These are phyloP conservation scores for Citropsis articulata DNA, from an alignment of 345 rosid genomes.

Conservation along the genomic window DNA sequence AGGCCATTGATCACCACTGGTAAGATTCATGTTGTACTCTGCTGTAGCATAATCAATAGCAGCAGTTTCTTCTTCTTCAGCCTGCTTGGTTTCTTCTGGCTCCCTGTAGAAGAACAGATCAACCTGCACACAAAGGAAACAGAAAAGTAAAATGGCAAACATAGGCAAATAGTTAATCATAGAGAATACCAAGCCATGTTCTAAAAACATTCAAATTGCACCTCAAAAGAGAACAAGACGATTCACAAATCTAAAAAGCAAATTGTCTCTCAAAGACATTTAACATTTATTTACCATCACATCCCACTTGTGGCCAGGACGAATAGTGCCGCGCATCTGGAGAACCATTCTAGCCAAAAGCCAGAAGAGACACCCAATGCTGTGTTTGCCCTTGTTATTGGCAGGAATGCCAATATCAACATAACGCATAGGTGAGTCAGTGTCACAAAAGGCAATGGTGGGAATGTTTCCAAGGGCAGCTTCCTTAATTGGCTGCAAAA, in stretches of 20 bases:
- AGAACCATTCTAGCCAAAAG: constrained; percentile 93
- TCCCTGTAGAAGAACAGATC: constrained; percentile 82
- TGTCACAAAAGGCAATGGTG: constrained; percentile 93
- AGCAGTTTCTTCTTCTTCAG: constrained; percentile 58
- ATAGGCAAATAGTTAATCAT: background rate
- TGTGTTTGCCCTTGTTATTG: constrained; percentile 95
- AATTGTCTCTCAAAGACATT: too few species aligned
- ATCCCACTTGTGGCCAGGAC: constrained; percentile 76
- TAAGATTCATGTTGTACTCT: constrained; percentile 26
- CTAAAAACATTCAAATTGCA: background rate
- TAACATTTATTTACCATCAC: constrained; percentile 50
- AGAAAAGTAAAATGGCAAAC: background rate
- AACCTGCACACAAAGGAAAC: constrained; percentile 37
- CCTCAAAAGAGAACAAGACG: background rate
- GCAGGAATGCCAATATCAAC: constrained; percentile 97
- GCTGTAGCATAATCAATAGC: constrained; percentile 47
- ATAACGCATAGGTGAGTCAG: constrained; percentile 90
- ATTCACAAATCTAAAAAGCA: background rate
- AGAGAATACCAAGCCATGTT: background rate
- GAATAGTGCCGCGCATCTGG: constrained; percentile 94
- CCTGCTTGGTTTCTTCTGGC: constrained; percentile 63
- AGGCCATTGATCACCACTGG: constrained; percentile 60
- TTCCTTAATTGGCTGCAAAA: constrained; percentile 92
- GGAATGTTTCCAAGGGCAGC: constrained; percentile 95
- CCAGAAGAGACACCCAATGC: constrained; percentile 96